phyloP scores from a whole-genome alignment of 169 alveolate species.

The Eimeria praecox region DNA sequence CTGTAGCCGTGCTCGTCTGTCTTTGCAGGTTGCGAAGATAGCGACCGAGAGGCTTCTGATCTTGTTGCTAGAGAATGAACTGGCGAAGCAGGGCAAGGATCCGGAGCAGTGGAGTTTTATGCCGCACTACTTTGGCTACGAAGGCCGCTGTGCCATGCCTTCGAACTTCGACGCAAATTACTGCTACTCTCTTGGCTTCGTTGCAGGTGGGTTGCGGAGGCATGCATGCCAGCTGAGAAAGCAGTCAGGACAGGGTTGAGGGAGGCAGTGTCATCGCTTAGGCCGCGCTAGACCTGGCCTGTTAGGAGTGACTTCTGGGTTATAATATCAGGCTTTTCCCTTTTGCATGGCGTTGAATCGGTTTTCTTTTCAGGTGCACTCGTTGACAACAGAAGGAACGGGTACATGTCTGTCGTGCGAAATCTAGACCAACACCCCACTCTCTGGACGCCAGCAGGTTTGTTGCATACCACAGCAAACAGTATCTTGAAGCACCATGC shows the following conservation, averaged over 20 bases:
- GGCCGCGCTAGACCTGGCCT: background rate
- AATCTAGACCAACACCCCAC: conserved; percentile 90
- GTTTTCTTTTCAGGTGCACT: conserved; percentile 93
- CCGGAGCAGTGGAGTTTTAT: conserved; percentile 84
- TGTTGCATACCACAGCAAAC: background rate
- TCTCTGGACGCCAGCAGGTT: conserved; percentile 83
- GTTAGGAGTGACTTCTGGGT: background rate
- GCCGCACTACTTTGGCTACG: conserved; percentile 97
- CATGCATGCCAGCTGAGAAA: background rate
- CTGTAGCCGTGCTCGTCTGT: background rate
- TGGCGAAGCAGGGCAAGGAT: conserved; percentile 80
- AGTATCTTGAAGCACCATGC: background rate
- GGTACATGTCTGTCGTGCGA: conserved; percentile 96
- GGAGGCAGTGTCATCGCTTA: background rate
- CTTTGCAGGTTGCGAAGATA: conserved; percentile 96
- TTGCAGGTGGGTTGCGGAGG: conserved; percentile 90
- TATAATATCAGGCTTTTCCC: background rate
- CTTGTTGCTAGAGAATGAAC: conserved; percentile 91
- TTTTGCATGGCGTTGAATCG: conserved; percentile 47
- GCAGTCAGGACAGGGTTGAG: background rate
- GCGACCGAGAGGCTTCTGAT: conserved; percentile 98
- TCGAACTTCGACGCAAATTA: conserved; percentile 98
- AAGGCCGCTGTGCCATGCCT: conserved; percentile 91
- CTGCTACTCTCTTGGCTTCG: conserved; percentile 98
- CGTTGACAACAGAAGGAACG: conserved; percentile 92